A percentile compares a stretch with the other conserved stretches of the same genome.
Conservation (phyloP, 257 asterid species). For the Scutellaria minor region DNA sequence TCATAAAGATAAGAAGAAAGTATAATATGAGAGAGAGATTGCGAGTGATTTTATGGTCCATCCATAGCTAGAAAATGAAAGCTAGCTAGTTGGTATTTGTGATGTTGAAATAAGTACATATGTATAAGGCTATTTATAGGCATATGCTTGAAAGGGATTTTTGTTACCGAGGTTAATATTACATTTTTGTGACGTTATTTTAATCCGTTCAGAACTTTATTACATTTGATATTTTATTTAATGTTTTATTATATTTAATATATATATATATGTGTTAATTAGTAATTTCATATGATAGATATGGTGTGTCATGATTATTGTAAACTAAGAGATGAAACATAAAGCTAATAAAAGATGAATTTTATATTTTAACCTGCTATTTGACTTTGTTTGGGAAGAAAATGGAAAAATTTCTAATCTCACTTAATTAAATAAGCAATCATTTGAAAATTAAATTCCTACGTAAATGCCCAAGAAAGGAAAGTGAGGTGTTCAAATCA, state of each 20-base stretch:
- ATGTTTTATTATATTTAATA: too few relatives aligned
- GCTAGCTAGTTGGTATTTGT: slow-evolving; percentile 26
- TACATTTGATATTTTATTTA: too few relatives aligned
- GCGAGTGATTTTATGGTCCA: slow-evolving; percentile 35
- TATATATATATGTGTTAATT: too few relatives aligned
- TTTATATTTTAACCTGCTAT: not conserved
- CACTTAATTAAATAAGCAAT: not conserved
- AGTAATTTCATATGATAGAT: too few relatives aligned
- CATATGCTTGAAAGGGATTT: not conserved
- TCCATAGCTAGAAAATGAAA: slow-evolving; percentile 10
- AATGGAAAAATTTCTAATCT: too few relatives aligned
- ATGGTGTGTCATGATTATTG: too few relatives aligned
- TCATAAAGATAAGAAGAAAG: slow-evolving; percentile 47
- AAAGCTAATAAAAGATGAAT: too few relatives aligned
- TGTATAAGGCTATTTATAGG: not conserved
- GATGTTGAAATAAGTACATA: not conserved
- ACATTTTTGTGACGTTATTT: too few relatives aligned
- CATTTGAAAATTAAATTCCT: not conserved
- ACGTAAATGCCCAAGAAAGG: not conserved
- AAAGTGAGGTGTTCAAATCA: not conserved
- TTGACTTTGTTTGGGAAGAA: too few relatives aligned
- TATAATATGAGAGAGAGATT: slow-evolving; percentile 31
- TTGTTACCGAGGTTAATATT: too few relatives aligned
- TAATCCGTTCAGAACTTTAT: too few relatives aligned
- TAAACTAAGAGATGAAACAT: too few relatives aligned